Evolutionary conservation across 83 land plant genomes (phyloP).

Genomic region (Picea mariana): DNA sequence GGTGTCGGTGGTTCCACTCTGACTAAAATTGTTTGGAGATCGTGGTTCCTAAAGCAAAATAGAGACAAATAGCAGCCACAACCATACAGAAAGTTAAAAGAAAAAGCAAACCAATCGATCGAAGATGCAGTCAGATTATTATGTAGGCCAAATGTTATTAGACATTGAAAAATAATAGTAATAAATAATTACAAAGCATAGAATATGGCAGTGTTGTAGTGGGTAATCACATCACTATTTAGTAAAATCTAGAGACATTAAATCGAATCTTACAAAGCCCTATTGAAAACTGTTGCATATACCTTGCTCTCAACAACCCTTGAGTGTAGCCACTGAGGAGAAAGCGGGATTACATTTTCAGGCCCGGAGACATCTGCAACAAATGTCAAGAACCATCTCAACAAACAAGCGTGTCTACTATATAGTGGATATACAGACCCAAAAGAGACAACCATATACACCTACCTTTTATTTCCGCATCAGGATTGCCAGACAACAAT

Average conservation of each 20-base stretch:
- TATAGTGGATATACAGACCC: not conserved
- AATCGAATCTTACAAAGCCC: not conserved
- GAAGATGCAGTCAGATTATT: not conserved
- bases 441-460: not conserved
- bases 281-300: not conserved
- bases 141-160: not conserved
- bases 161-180: not conserved
- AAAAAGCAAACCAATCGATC: not conserved
- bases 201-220: no score
- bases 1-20: slow-evolving; percentile 40
- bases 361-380: slow-evolving; percentile 42
- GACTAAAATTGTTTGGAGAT: slow-evolving; percentile 5
- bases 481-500: not conserved
- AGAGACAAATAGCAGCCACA: not conserved
- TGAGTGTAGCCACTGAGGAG: slow-evolving; percentile 73
- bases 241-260: not conserved
- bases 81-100: not conserved
- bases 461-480: slow-evolving; percentile 9
- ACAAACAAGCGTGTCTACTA: not conserved
- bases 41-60: slow-evolving; percentile 17
- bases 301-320: slow-evolving; percentile 50
- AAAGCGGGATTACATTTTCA: slow-evolving; percentile 56
- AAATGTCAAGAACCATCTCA: not conserved
- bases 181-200: not conserved
- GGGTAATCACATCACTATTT: no score